Evolutionary conservation across 306 rosid species (phyloP).

Genomic region (Cucumis cinereus): DNA sequence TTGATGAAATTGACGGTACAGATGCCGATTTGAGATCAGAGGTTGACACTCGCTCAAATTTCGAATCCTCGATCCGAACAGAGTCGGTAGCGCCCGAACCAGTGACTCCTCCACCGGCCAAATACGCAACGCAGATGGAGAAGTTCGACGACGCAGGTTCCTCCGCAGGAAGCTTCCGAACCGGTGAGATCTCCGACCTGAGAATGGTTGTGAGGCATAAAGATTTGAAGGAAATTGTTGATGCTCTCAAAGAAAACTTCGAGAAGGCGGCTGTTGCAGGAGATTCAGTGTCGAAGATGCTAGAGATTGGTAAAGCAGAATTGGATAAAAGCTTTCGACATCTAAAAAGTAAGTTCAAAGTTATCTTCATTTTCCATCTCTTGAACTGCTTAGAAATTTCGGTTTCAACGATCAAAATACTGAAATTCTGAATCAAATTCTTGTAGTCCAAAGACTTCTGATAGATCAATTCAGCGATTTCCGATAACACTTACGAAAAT

Average conservation of each 20-base stretch:
- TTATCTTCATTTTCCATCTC: neutral
- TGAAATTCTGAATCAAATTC: neutral
- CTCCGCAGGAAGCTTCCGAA: constrained; percentile 21
- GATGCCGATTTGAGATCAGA: constrained; percentile 51
- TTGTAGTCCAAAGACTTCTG: neutral
- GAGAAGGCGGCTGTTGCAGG: constrained; percentile 76
- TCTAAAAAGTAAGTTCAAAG: constrained; percentile 49
- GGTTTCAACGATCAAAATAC: neutral
- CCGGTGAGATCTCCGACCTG: constrained; percentile 48
- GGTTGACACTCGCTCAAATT: constrained; percentile 55
- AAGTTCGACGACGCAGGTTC: constrained; percentile 26
- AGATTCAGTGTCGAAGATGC: constrained; percentile 71
- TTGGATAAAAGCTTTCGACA: constrained; percentile 81
- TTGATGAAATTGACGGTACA: constrained; percentile 36
- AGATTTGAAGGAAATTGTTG: constrained; percentile 85
- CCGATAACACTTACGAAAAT: neutral
- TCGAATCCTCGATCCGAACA: constrained; percentile 37
- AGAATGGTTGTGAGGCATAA: constrained; percentile 84
- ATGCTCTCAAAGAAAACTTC: constrained; percentile 66
- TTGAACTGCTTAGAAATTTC: neutral
- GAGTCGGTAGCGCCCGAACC: constrained; percentile 20
- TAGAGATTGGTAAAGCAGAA: constrained; percentile 73
- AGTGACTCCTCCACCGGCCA: constrained; percentile 7
- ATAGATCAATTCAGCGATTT: neutral
- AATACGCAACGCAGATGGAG: constrained; percentile 19